Base-by-base conservation (phyloP, 805 yeast genomes). In the Monosporozyma aquatica region DNA sequence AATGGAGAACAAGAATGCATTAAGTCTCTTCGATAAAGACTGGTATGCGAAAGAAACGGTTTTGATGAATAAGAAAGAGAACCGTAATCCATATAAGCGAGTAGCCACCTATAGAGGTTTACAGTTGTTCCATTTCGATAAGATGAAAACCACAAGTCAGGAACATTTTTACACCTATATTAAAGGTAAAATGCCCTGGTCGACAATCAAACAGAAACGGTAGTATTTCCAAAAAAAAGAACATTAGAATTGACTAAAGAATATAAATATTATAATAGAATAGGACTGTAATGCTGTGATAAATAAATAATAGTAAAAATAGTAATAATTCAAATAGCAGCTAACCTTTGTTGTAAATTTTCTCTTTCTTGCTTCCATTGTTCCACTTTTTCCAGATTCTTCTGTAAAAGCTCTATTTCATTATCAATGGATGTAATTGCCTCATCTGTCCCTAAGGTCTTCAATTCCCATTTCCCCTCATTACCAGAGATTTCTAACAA, bases 391-490 rank as follows among this genome's bases (percentile, higher is more conserved):
- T 71, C 63, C 47, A 87, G 67, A 54, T 83, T 80, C 18, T 62
- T 63, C 53, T 79, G 75, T 45, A 87, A 67, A 37, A 73, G 78
- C 28, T 73, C 74, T 46, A 87, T 85, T 60, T 87, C 95, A 45
- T 78, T 76, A 43, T 84, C 92, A 37, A 82, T 74, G 13, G 82
- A 72, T 38, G 76, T 71, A 48, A 80, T 72, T 34, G 82, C 82
- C 52, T 78, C 79, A 44, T 74, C 80, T 10, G 80, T 71, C 7
- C 84, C 80, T 49, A 79, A 68, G 46, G 78, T 76, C 51, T 80
- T 82, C 61, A 80, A 65, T 44, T 69, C 69, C 80, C 83, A 81
- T 11, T 66, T 62, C 7, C 75, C 74, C 34, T 73, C 72, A 35
- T 72, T 71, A 27, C 74, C 75, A 23, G 80, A 74, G 32, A 89